A percentile compares a stretch with the other conserved stretches of the same genome.
Evolutionary conservation across 2,329 filamentous ascomycete species (phyloP).

Genomic region (Dothiorella sarmentorum): DNA sequence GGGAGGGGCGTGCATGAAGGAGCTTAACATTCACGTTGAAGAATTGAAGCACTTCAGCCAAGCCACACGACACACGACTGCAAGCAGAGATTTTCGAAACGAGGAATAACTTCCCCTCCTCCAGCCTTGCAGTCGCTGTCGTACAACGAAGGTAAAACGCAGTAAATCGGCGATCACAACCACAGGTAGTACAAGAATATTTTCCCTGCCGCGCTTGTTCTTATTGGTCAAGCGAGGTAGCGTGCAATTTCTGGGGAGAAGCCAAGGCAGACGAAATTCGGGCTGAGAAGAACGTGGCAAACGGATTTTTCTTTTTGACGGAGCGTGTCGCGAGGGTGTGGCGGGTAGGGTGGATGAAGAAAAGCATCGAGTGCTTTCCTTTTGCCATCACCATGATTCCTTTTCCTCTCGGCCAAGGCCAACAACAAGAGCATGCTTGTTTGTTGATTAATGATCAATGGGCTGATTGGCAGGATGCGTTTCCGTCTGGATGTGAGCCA

Average conservation of each 20-base stretch:
- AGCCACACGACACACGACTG: not conserved
- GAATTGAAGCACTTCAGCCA: not conserved
- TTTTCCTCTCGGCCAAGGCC: too few relatives aligned
- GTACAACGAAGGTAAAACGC: not conserved
- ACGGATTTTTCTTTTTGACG: not conserved
- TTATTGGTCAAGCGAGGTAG: too few relatives aligned
- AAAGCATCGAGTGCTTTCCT: not conserved
- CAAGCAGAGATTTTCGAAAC: constrained; percentile 4
- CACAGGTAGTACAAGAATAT: not conserved
- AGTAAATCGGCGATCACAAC: constrained; percentile 11
- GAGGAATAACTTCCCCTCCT: not conserved
- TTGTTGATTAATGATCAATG: not conserved
- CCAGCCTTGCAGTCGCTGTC: not conserved
- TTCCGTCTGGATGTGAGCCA: too few relatives aligned
- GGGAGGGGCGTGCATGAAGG: too few relatives aligned
- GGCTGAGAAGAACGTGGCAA: not conserved
- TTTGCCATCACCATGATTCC: not conserved
- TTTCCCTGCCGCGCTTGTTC: too few relatives aligned
- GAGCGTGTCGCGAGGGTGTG: not conserved
- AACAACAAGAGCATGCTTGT: not conserved
- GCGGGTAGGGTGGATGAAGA: not conserved
- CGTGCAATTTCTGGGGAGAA: too few relatives aligned
- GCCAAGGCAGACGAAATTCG: too few relatives aligned
- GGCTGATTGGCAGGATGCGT: not conserved
- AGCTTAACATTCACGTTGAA: not conserved